Evolutionary conservation across 169 alveolate species (phyloP).

Genomic region (Babesia gibsoni): DNA sequence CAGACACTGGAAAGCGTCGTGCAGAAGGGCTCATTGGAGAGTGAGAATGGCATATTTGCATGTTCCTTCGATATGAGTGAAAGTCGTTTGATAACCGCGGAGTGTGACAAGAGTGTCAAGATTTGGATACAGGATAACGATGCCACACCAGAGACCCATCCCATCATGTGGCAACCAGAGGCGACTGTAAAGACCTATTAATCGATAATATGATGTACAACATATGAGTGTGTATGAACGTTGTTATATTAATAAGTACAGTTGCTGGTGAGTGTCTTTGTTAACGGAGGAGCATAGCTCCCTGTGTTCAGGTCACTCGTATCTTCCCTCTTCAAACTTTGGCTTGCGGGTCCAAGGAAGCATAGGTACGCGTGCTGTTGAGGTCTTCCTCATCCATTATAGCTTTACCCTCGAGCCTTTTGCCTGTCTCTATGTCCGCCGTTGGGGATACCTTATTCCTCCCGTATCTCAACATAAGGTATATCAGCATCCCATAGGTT

Average conservation of each 20-base stretch:
- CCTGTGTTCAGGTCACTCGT: not conserved
- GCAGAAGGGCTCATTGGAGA: slow-evolving; percentile 95
- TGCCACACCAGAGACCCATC: slow-evolving; percentile 76
- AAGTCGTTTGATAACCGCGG: slow-evolving; percentile 94
- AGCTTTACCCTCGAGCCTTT: no score
- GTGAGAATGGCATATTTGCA: slow-evolving; percentile 94
- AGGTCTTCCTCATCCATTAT: no score
- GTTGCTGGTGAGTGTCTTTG: not conserved
- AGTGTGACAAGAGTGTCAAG: slow-evolving; percentile 98
- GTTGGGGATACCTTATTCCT: no score
- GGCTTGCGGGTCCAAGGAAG: no score
- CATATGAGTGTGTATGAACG: not conserved
- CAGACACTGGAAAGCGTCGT: slow-evolving; percentile 85
- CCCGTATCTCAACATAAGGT: not conserved
- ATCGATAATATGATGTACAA: not conserved
- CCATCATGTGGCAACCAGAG: slow-evolving; percentile 73
- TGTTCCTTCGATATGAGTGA: slow-evolving; percentile 92
- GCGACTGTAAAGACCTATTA: slow-evolving; percentile 56
- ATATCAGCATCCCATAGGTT: not conserved
- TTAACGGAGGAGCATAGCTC: not conserved
- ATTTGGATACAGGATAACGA: slow-evolving; percentile 79
- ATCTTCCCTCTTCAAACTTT: not conserved
- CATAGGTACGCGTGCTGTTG: no score
- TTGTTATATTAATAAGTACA: not conserved
- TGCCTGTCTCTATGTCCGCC: no score